Percentiles rank a stretch among this genome's conserved stretches.
Evolutionary conservation across 352 stramenopile genomes (phyloP).

Genomic region (Achlya hypogyna): DNA sequence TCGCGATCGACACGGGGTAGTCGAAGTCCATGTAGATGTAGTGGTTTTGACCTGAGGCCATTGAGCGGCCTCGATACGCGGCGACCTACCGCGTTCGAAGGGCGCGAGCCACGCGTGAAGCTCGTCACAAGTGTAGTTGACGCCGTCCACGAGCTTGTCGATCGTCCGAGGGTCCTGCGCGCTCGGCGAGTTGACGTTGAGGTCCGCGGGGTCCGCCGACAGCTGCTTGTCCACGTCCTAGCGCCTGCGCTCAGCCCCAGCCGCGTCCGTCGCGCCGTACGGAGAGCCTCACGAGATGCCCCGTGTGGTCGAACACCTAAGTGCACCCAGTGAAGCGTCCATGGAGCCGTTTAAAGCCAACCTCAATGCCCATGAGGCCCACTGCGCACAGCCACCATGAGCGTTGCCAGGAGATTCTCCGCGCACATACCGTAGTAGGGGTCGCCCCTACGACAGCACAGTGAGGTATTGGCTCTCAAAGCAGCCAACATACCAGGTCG

Average conservation of each 20-base stretch:
- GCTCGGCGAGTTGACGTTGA: conserved; percentile 32
- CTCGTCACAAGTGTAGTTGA: conserved; percentile 33
- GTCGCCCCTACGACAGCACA: conserved; percentile 25
- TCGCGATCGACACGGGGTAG: conserved; percentile 8
- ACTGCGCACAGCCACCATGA: conserved; percentile 10
- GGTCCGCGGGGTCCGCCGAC: conserved; percentile 25
- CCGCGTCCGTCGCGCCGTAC: neutral
- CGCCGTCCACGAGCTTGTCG: conserved; percentile 34
- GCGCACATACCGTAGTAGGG: conserved; percentile 29
- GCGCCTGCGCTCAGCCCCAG: neutral
- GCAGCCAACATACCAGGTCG: conserved; percentile 13
- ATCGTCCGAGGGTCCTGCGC: conserved; percentile 22
- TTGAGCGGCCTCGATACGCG: neutral
- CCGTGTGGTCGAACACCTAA: conserved; percentile 29
- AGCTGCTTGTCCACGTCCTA: conserved; percentile 14
- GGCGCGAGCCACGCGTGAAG: conserved; percentile 35
- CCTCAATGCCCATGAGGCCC: neutral
- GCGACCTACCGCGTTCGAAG: conserved; percentile 10
- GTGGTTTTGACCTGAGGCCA: conserved; percentile 24
- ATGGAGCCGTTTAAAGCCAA: neutral
- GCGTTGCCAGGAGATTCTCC: no score
- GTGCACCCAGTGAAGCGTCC: conserved; percentile 9
- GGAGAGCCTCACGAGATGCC: conserved; percentile 19
- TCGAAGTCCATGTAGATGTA: neutral
- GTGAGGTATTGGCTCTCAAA: neutral